phyloP scores from a whole-genome alignment of 1,284 basidiomycete species.

The Stereum hirsutum region DNA sequence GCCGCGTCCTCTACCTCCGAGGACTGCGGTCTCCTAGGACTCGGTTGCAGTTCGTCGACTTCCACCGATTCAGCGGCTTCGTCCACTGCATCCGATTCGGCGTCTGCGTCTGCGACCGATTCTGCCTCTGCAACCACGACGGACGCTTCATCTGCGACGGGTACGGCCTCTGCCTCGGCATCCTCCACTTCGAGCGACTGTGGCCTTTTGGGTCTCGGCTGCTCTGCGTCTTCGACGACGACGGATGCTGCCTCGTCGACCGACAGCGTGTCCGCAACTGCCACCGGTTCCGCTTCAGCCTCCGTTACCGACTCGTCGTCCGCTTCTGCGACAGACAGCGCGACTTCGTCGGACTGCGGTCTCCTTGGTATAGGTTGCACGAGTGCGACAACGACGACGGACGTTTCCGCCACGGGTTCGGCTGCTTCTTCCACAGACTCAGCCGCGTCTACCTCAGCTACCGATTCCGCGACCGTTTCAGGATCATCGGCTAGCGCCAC shows the following conservation, averaged over 20 bases:
- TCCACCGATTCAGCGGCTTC: neutral
- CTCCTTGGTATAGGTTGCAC: no score
- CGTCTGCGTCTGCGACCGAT: neutral
- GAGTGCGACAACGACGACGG: no score
- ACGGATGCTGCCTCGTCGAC: neutral
- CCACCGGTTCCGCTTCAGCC: neutral
- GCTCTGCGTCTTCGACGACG: neutral
- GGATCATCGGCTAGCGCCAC: no score
- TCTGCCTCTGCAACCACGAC: slow-evolving; percentile 1
- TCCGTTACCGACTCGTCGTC: slow-evolving; percentile 1
- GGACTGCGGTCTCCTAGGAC: slow-evolving; percentile 13
- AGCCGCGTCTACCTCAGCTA: no score
- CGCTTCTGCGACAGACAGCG: slow-evolving; percentile 1
- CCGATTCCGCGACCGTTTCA: no score
- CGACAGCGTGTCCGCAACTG: neutral
- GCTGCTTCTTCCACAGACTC: no score
- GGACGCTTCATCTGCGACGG: slow-evolving; percentile 1
- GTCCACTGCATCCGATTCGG: neutral
- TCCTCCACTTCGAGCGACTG: neutral
- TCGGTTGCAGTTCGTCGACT: slow-evolving; percentile 5
- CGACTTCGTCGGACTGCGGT: neutral
- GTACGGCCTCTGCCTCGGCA: neutral
- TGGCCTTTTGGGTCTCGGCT: neutral
- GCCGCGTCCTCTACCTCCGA: slow-evolving; percentile 2
- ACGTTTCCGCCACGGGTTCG: no score